Percentiles rank a stretch among this genome's conserved stretches.
Evolutionary conservation across 2,329 filamentous ascomycete species (phyloP).

Genomic region (Chalara sp.): DNA sequence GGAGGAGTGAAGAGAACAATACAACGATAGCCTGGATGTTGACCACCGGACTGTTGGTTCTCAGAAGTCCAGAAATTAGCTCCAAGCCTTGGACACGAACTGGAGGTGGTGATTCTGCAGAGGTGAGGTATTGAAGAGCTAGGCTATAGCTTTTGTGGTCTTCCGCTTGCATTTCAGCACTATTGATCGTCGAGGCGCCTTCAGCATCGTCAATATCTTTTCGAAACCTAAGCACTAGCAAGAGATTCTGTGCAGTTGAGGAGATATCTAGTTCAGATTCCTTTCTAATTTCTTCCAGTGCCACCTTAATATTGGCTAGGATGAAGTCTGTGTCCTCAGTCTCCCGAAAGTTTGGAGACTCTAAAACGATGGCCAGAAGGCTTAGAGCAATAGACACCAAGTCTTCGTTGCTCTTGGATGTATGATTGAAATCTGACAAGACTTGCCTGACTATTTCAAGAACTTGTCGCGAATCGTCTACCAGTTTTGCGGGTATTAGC

Average conservation of each 20-base stretch:
- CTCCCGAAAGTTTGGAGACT: slow-evolving; percentile 47
- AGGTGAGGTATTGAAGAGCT: slow-evolving; percentile 57
- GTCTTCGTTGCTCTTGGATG: slow-evolving; percentile 37
- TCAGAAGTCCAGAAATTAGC: slow-evolving; percentile 51
- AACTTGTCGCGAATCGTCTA: slow-evolving; percentile 57
- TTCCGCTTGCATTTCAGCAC: slow-evolving; percentile 42
- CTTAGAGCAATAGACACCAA: slow-evolving; percentile 49
- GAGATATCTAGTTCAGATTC: slow-evolving; percentile 36
- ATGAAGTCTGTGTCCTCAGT: slow-evolving; percentile 33
- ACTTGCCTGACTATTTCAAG: slow-evolving; percentile 58
- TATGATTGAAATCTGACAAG: slow-evolving; percentile 28
- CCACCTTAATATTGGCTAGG: slow-evolving; percentile 40
- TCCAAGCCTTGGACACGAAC: slow-evolving; percentile 61
- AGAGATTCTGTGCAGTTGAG: slow-evolving; percentile 49
- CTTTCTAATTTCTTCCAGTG: slow-evolving; percentile 37
- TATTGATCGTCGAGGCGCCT: slow-evolving; percentile 11
- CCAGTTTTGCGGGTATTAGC: slow-evolving; percentile 54
- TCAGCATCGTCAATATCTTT: slow-evolving; percentile 41
- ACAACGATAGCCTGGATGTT: slow-evolving; percentile 61
- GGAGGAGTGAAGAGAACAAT: slow-evolving; percentile 56
- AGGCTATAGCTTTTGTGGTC: slow-evolving; percentile 56
- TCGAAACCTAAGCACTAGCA: slow-evolving; percentile 47
- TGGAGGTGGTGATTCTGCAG: slow-evolving; percentile 54
- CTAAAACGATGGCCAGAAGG: slow-evolving; percentile 53
- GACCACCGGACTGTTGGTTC: slow-evolving; percentile 47